Base-by-base conservation (phyloP, 352 stramenopile species). In the Phytophthora pinifolia region DNA sequence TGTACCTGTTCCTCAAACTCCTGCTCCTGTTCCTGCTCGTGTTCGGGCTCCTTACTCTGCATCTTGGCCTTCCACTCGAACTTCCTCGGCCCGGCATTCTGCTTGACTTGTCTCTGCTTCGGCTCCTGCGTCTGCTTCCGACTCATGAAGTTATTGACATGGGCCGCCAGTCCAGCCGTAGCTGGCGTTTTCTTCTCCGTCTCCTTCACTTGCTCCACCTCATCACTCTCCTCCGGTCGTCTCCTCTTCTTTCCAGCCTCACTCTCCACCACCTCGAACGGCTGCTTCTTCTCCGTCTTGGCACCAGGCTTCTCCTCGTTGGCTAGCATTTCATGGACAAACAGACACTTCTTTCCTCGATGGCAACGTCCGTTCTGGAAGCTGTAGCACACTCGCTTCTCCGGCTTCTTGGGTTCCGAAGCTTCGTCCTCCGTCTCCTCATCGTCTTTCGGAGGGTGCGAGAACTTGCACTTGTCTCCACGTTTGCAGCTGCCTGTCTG, bases 311-410 rank as follows among this genome's bases (percentile, higher is more conserved):
- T 30, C 27, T 45, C 34, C 37, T n/a, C 46, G 33, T 36, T 51
- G 38, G 41, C 31, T n/a, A 91, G 54, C 54, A 83, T 69, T 39
- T 88, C 64, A 37, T 92, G 82, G 6, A 72, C 46, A 39, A 65
- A 92, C 22, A 89, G 20, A 55, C 82, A 92, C 37, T 81, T 79
- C 42, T 83, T 83, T 20, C 82, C 77, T 18, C 82, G 62, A 68
- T 92, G 82, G 54, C 82, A 92, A 13, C 80, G 70, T 22, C 82
- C 82, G n/a, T 83, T 86, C 54, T 89, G 82, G 56, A 76, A 92
- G 14, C 73, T 70, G 57, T 85, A 92, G 62, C 79, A 89, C 54
- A 88, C 75, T 8, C 79, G 68, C 35, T 72, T 75, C 56, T 84
- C 75, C 34, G 47, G 58, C 41, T 70, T 56, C 2, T 53, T 60